Evolutionary conservation across 2,329 filamentous ascomycete species (phyloP).

Genomic region (Nigrospora osmanthi): DNA sequence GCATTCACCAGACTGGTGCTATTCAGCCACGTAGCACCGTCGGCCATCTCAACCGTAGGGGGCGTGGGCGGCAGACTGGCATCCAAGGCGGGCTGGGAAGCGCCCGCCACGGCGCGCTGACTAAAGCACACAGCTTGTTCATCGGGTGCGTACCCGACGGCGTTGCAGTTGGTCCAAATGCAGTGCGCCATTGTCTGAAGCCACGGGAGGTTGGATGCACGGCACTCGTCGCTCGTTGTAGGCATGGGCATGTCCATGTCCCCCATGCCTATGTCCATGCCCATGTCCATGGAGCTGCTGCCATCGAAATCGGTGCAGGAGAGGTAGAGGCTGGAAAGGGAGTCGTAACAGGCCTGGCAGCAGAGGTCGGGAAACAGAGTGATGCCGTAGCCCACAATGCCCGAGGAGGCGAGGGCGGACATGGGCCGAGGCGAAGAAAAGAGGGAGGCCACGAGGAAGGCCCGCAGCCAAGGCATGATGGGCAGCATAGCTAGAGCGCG

Average conservation of each 20-base stretch:
- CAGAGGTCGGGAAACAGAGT: constrained; percentile 17
- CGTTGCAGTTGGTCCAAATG: constrained; percentile 7
- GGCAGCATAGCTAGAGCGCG: too few species aligned
- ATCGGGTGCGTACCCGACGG: constrained; percentile 9
- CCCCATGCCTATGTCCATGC: constrained; percentile 11
- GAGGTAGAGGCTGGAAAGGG: constrained; percentile 15
- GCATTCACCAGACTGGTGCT: constrained; percentile 19
- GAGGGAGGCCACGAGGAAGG: too few species aligned
- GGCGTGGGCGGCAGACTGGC: constrained; percentile 12
- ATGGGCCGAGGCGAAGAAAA: too few species aligned
- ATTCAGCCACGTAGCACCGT: constrained; percentile 18
- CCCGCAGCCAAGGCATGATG: too few species aligned
- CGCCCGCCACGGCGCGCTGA: constrained; percentile 10
- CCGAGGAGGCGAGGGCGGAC: background rate
- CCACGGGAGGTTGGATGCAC: constrained; percentile 9
- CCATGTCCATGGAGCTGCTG: constrained; percentile 2
- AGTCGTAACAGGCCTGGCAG: constrained; percentile 16
- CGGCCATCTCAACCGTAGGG: constrained; percentile 11
- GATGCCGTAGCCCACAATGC: constrained; percentile 20
- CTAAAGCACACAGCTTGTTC: constrained; percentile 20
- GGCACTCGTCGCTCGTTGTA: constrained; percentile 10
- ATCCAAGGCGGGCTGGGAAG: constrained; percentile 13
- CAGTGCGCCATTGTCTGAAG: constrained; percentile 13
- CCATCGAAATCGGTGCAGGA: constrained; percentile 17
- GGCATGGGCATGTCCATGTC: constrained; percentile 13